These are phyloP conservation scores for Rhynchosporium secalis DNA, from an alignment of 2,329 filamentous ascomycete species.

Conservation along the genomic window DNA sequence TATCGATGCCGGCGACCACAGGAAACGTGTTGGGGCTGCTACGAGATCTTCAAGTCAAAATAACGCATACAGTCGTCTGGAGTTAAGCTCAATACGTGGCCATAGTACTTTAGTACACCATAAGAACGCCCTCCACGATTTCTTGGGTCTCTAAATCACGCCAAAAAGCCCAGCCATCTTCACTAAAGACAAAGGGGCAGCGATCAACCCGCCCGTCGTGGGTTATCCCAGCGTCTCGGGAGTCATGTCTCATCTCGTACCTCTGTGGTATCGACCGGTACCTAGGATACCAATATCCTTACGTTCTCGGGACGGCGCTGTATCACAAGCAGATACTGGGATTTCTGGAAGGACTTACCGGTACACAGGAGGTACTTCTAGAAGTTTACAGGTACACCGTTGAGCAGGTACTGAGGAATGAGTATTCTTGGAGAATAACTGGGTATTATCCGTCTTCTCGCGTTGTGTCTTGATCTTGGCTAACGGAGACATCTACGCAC, in stretches of 20 bases:
- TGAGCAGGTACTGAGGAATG: background rate
- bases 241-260: slow-evolving; percentile 3
- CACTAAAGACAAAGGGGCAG: slow-evolving; percentile 19
- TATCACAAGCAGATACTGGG: slow-evolving; percentile 10
- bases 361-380: slow-evolving; percentile 7
- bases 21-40: background rate
- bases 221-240: slow-evolving; percentile 20
- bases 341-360: slow-evolving; percentile 14
- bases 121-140: slow-evolving; percentile 9
- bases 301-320: slow-evolving; percentile 11
- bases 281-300: background rate
- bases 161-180: slow-evolving; percentile 7
- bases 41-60: background rate
- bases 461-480: background rate
- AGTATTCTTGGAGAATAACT: background rate
- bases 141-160: slow-evolving; percentile 10
- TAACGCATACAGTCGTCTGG: background rate
- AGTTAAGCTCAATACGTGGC: slow-evolving; percentile 5
- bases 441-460: background rate
- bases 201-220: slow-evolving; percentile 24
- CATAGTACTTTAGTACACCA: background rate
- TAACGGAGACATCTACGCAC: slow-evolving; percentile 2
- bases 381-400: background rate
- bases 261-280: slow-evolving; percentile 1
- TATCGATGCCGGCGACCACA: too few relatives aligned